Evolutionary conservation across 345 rosid genomes (phyloP).

Genomic region (Lenwebbia sp.): DNA sequence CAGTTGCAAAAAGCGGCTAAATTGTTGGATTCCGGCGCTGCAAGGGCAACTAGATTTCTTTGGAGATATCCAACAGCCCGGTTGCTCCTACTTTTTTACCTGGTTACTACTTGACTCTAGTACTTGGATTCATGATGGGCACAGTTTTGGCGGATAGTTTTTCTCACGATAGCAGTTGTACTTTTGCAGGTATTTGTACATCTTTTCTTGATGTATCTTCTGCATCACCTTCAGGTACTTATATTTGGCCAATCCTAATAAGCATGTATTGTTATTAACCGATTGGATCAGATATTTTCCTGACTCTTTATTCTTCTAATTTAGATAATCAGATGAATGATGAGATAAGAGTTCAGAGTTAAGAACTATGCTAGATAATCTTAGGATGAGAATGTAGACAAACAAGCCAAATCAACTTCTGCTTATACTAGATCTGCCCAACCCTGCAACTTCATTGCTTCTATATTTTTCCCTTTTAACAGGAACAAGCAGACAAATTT

Average conservation of each 20-base stretch:
- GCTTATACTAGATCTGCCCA: background rate
- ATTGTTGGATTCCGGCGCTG: slow-evolving; percentile 84
- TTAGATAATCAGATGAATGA: background rate
- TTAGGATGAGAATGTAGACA: background rate
- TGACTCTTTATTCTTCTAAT: background rate
- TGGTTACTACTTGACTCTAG: slow-evolving; percentile 30
- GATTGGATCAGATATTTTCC: background rate
- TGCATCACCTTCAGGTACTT: slow-evolving; percentile 93
- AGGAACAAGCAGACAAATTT: slow-evolving; percentile 77
- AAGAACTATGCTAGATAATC: background rate
- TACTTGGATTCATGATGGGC: background rate
- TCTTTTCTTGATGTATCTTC: slow-evolving; percentile 90
- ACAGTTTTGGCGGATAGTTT: background rate
- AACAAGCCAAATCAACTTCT: no score
- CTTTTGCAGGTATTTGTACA: slow-evolving; percentile 81
- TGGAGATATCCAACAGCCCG: slow-evolving; percentile 98
- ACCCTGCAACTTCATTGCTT: background rate
- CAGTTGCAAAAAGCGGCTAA: slow-evolving; percentile 96
- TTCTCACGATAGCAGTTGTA: background rate
- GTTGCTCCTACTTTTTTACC: slow-evolving; percentile 63
- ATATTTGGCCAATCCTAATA: background rate
- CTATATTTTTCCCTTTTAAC: background rate
- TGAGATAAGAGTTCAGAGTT: background rate
- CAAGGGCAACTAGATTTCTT: slow-evolving; percentile 90
- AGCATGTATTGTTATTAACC: background rate